Evolutionary conservation across 1,284 basidiomycete genomes (phyloP), one percentile per base, ranked within the genome.

Genomic region (Leccinum fallax): DNA sequence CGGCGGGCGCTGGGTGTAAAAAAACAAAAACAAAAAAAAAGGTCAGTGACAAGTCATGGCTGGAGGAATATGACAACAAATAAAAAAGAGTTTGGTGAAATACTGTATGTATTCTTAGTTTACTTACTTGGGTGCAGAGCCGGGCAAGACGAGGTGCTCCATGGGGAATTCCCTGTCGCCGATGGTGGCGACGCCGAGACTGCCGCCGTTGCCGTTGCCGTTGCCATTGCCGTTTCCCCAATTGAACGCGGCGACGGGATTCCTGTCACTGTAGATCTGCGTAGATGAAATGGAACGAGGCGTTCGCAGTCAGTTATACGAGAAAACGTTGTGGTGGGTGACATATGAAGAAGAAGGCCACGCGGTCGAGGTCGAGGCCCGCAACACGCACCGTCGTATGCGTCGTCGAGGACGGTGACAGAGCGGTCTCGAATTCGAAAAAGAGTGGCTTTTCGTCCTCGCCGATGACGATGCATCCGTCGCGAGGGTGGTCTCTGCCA

Each of bases 401-500:
- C 67, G 71, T 73, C 76, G 61, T 48, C 21, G 46, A 75, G 66
- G 65, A 71, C 73, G 70, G 64, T 63, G 68, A 65, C 60, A 62
- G 59, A 56, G 68, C 76, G 3, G 88, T 90, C 71, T 87, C 85
- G 73, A 91, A 89, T 67, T 82, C 83, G 70, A 85, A 85, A 76
- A 84, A 88, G 69, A 89, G 75, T 2, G 83, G 84, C 65, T 76
- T 80, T 38, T 77, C 78, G 72, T 86, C 84, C 68, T 85, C 82
- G 46, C 88, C 87, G 63, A 90, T 89, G 77, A 90, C 78, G 63
- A 86, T 81, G 72, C 85, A 88, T 61, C 79, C 80, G 65, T 84
- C 73, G 46, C 87, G 83, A 46, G 87, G 87, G 76, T 90, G 83
- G 70, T 86, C 85, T 69, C 77, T 78, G 61, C 87, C 85, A 55